phyloP scores from a whole-genome alignment of 495 filamentous ascomycete genomes.

The Cercophora samala region DNA sequence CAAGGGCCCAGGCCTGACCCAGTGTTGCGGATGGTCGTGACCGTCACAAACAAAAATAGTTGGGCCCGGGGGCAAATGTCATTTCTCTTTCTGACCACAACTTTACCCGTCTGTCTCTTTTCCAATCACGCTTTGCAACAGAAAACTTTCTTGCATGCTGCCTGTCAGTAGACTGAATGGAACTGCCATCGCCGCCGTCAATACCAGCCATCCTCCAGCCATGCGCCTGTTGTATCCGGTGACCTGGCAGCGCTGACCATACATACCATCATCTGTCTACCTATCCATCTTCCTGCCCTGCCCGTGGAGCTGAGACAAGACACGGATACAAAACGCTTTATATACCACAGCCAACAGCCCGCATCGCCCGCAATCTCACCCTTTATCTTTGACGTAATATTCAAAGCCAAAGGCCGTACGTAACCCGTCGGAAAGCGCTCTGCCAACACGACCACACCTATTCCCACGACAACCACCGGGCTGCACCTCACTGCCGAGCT shows the following conservation, averaged over 20 bases:
- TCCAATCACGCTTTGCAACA: not conserved
- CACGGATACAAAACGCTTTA: not conserved
- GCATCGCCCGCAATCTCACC: not conserved
- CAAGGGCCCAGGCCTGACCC: slow-evolving; percentile 7
- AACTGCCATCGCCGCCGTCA: not conserved
- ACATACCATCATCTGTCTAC: no score
- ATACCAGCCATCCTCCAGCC: not conserved
- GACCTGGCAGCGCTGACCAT: not conserved
- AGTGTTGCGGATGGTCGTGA: slow-evolving; percentile 12
- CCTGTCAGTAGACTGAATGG: not conserved
- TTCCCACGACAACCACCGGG: not conserved
- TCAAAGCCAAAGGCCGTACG: not conserved
- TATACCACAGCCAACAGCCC: not conserved
- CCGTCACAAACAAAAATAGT: slow-evolving; percentile 22
- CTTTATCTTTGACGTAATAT: not conserved
- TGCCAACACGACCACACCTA: not conserved
- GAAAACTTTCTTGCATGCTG: not conserved
- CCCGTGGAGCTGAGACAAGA: not conserved
- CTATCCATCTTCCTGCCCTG: no score
- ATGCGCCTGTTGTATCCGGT: not conserved
- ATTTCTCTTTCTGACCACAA: not conserved
- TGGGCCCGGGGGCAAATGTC: not conserved
- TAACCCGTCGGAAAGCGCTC: not conserved
- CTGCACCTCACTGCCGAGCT: not conserved
- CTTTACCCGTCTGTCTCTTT: not conserved